These are phyloP conservation scores for Teratosphaeria viscida DNA, from an alignment of 2,329 filamentous ascomycete species.

Conservation along the genomic window DNA sequence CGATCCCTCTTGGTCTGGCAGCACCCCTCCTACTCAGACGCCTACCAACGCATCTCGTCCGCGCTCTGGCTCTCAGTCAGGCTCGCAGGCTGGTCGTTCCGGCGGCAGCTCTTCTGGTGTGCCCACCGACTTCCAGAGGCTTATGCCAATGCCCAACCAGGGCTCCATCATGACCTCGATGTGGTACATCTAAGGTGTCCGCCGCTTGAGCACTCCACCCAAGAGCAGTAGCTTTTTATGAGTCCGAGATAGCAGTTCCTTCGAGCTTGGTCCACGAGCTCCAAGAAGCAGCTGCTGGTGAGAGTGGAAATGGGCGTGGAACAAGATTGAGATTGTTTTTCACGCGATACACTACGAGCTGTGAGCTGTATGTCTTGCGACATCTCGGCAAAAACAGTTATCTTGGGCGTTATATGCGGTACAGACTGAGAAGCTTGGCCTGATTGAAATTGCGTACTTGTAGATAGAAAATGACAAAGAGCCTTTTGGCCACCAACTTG, in stretches of 20 bases:
- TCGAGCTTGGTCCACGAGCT: no score
- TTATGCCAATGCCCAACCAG: slow-evolving; percentile 32
- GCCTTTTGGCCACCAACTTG: slow-evolving; percentile 7
- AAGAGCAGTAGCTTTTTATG: no score
- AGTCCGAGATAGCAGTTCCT: no score
- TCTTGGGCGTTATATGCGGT: background rate
- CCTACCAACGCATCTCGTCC: slow-evolving; percentile 6
- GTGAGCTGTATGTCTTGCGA: background rate
- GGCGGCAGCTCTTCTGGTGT: slow-evolving; percentile 15
- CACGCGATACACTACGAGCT: background rate
- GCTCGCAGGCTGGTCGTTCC: slow-evolving; percentile 29
- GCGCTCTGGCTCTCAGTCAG: slow-evolving; percentile 11
- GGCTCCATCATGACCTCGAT: slow-evolving; percentile 33
- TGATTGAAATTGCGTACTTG: background rate
- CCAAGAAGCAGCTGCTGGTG: background rate
- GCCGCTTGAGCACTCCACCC: no score
- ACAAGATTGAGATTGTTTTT: background rate
- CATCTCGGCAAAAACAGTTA: background rate
- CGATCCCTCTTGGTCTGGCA: slow-evolving; percentile 39
- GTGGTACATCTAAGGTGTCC: slow-evolving; percentile 38
- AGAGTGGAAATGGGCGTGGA: background rate
- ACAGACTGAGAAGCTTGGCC: background rate
- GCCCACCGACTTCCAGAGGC: slow-evolving; percentile 21
- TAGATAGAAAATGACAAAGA: slow-evolving; percentile 4
- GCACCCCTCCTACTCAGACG: slow-evolving; percentile 1